phyloP scores from a whole-genome alignment of 345 rosid species.

The Moricandia moricandioides region DNA sequence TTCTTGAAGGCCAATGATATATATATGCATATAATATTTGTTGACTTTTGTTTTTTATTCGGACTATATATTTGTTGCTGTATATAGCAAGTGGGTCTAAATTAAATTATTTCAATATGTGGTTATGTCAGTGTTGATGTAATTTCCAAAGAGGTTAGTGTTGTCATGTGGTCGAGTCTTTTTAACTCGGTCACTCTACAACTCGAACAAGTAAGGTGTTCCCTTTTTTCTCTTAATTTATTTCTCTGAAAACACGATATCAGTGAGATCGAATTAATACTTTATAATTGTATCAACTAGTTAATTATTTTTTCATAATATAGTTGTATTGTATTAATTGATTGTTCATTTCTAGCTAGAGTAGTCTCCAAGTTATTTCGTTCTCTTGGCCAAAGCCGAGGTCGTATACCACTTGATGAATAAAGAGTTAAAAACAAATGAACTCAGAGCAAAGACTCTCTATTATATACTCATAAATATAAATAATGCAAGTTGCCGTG shows the following conservation, averaged over 20 bases:
- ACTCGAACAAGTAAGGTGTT: slow-evolving; percentile 25
- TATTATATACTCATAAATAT: not conserved
- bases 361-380: slow-evolving; percentile 16
- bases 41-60: not conserved
- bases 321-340: not conserved
- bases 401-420: slow-evolving; percentile 21
- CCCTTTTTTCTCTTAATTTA: not conserved
- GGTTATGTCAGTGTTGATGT: slow-evolving; percentile 28
- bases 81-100: slow-evolving; percentile 2
- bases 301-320: not conserved
- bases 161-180: slow-evolving; percentile 22
- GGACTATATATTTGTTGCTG: not conserved
- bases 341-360: not conserved
- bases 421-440: slow-evolving; percentile 11
- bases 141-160: slow-evolving; percentile 10
- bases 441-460: slow-evolving; percentile 15
- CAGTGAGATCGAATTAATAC: not conserved
- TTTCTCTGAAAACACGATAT: slow-evolving; percentile 7
- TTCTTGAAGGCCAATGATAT: not conserved
- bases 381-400: slow-evolving; percentile 15
- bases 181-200: slow-evolving; percentile 31
- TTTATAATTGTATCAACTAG: not conserved
- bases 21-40: not conserved
- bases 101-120: not conserved
- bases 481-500: slow-evolving; percentile 7